These are phyloP conservation scores for Exophiala dermatitidis DNA, from an alignment of 2,329 filamentous ascomycete genomes.

Conservation along the genomic window DNA sequence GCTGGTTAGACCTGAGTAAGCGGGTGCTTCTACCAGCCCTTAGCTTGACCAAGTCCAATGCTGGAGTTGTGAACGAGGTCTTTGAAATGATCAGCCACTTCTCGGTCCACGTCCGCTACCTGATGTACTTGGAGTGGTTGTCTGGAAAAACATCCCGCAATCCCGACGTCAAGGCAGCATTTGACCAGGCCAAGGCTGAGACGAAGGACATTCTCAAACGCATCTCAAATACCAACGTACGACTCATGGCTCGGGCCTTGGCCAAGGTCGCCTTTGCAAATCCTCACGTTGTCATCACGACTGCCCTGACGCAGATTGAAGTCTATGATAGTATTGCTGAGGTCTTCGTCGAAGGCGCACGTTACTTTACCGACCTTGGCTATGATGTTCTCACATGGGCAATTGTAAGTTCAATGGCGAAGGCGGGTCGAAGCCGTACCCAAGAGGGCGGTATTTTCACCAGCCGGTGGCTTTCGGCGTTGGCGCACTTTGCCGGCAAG, in stretches of 20 bases:
- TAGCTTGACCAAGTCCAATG: conserved; percentile 77
- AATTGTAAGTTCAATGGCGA: conserved; percentile 64
- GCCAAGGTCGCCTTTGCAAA: conserved; percentile 89
- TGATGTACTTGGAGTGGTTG: conserved; percentile 91
- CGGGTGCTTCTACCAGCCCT: conserved; percentile 80
- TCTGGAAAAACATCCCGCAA: conserved; percentile 67
- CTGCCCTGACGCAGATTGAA: conserved; percentile 84
- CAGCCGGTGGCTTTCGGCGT: conserved; percentile 82
- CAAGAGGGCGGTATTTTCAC: conserved; percentile 66
- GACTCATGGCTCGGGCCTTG: conserved; percentile 76
- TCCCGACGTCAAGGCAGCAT: conserved; percentile 70
- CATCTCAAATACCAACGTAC: conserved; percentile 77
- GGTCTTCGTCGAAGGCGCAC: conserved; percentile 86
- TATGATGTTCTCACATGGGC: conserved; percentile 94
- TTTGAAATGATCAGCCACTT: conserved; percentile 77
- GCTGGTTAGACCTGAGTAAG: conserved; percentile 80
- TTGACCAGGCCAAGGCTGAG: conserved; percentile 67
- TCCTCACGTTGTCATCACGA: conserved; percentile 83
- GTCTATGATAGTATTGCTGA: conserved; percentile 92
- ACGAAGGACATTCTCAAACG: conserved; percentile 83
- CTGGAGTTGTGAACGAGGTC: conserved; percentile 75
- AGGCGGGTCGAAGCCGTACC: conserved; percentile 50
- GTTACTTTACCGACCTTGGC: conserved; percentile 85
- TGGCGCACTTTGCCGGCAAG: conserved; percentile 84
- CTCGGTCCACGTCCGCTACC: conserved; percentile 68